A percentile compares a stretch with the other conserved stretches of the same genome.
These are phyloP conservation scores for Ophiosphaerella korrae DNA, from an alignment of 2,329 filamentous ascomycete species.

Conservation along the genomic window DNA sequence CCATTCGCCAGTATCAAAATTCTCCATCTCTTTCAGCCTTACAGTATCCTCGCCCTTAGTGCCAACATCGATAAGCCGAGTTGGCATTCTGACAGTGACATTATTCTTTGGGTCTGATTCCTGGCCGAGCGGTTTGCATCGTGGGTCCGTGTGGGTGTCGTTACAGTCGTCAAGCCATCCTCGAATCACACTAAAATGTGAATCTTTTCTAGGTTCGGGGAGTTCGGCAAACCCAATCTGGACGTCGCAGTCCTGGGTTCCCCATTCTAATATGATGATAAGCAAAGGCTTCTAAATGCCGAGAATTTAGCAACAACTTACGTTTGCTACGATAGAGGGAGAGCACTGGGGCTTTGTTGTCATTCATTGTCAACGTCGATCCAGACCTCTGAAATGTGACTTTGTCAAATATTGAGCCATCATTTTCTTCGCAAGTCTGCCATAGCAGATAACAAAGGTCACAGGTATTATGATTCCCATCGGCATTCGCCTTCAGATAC, in stretches of 20 bases:
- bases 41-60: not conserved
- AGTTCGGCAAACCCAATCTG: slow-evolving; percentile 13
- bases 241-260: not conserved
- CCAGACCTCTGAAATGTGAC: not conserved
- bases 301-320: not conserved
- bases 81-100: slow-evolving; percentile 2
- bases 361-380: not conserved
- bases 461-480: not conserved
- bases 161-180: slow-evolving; percentile 20
- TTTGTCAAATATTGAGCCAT: too few relatives aligned
- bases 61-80: slow-evolving; percentile 16
- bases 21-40: slow-evolving; percentile 2
- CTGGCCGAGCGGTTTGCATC: not conserved
- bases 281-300: not conserved
- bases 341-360: slow-evolving; percentile 1
- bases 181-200: slow-evolving; percentile 10
- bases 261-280: not conserved
- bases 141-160: not conserved
- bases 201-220: slow-evolving; percentile 6
- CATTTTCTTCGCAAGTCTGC: not conserved
- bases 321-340: not conserved
- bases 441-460: not conserved
- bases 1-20: slow-evolving; percentile 9
- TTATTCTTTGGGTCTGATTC: not conserved
- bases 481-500: not conserved